Conservation (phyloP, 2,329 filamentous ascomycete genomes). For the Fusarium sp. region DNA sequence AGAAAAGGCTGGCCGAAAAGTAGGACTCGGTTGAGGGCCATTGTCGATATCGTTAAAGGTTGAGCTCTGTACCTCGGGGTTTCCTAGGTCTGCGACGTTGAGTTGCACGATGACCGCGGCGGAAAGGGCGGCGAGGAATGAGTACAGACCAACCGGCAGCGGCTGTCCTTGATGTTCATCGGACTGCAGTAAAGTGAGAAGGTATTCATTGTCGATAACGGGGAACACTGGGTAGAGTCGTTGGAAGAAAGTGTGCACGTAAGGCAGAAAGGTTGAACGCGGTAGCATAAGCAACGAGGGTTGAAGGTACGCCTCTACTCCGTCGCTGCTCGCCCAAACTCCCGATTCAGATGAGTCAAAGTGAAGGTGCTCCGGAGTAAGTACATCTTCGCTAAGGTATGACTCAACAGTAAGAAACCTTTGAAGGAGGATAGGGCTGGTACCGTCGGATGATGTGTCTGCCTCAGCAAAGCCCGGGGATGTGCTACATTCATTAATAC, state of each 20-base stretch:
- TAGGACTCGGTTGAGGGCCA: background rate
- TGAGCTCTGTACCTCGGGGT: background rate
- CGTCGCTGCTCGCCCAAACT: background rate
- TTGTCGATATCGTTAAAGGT: slow-evolving; percentile 2
- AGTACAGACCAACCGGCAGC: slow-evolving; percentile 8
- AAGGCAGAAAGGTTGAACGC: slow-evolving; percentile 19
- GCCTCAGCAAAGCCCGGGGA: background rate
- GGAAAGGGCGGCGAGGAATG: slow-evolving; percentile 35
- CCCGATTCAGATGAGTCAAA: background rate
- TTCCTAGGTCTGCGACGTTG: slow-evolving; percentile 19
- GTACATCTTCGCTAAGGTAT: background rate
- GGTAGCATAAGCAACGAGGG: background rate
- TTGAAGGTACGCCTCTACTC: background rate
- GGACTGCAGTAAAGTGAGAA: slow-evolving; percentile 17
- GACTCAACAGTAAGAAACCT: background rate
- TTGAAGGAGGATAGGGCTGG: background rate
- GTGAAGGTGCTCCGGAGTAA: background rate
- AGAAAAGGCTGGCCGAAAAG: background rate
- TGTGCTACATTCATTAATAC: background rate
- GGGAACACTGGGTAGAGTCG: slow-evolving; percentile 43
- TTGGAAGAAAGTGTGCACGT: slow-evolving; percentile 35
- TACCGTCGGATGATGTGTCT: background rate
- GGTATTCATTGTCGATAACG: slow-evolving; percentile 26
- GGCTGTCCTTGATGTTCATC: slow-evolving; percentile 1
- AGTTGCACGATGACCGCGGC: slow-evolving; percentile 39